Percentiles rank a stretch among this genome's conserved stretches.
phyloP scores from a whole-genome alignment of 2,329 filamentous ascomycete species.

The Ustulina deusta region DNA sequence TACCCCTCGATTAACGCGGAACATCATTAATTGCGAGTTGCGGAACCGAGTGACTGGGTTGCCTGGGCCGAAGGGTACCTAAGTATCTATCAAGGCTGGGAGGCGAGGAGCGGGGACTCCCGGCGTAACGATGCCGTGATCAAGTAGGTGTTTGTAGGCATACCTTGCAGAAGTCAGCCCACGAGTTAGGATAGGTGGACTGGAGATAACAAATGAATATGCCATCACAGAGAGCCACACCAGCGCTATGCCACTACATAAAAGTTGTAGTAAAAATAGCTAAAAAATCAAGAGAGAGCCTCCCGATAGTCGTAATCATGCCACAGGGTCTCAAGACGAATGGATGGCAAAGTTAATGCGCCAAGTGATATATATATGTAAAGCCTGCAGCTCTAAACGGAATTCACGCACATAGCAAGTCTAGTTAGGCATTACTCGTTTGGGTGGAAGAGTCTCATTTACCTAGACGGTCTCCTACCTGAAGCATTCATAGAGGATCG shows the following conservation, averaged over 20 bases:
- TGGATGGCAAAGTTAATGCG: not conserved
- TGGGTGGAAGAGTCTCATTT: not conserved
- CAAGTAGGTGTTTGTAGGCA: not conserved
- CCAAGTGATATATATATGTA: not conserved
- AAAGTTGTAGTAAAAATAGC: no score
- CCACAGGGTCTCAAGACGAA: not conserved
- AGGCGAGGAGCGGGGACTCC: not conserved
- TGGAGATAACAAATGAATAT: no score
- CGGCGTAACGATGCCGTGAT: not conserved
- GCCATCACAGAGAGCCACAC: no score
- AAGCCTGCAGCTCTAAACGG: not conserved
- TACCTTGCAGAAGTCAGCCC: no score
- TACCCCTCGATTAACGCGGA: not conserved
- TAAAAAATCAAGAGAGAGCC: no score
- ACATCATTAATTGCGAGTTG: not conserved
- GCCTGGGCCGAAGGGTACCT: not conserved
- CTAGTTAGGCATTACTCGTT: not conserved
- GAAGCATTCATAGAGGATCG: not conserved
- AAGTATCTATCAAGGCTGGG: not conserved
- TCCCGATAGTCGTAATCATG: no score
- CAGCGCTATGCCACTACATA: no score
- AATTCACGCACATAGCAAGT: not conserved
- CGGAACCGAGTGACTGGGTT: constrained; percentile 8
- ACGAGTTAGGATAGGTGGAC: no score
- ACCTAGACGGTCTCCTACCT: not conserved